A percentile compares a stretch with the other conserved stretches of the same genome.
phyloP scores from a whole-genome alignment of 75 land plant genomes.

The Larix kaempferi region DNA sequence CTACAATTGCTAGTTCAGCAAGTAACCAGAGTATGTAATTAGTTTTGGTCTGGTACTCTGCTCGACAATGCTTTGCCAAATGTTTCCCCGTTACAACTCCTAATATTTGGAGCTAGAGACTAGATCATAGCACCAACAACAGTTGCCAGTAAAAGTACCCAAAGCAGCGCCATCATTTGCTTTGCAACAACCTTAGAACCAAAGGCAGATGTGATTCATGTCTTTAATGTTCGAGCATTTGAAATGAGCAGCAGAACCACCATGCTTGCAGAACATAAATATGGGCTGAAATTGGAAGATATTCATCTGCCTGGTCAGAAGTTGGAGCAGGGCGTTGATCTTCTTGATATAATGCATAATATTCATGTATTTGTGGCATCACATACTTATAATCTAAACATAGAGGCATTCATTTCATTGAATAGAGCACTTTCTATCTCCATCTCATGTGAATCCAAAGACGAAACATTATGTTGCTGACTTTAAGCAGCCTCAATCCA shows the following conservation, averaged over 20 bases:
- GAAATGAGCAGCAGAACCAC: no score
- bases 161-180: no score
- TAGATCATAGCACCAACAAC: constrained; percentile 21
- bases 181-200: no score
- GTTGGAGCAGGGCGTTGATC: constrained; percentile 42
- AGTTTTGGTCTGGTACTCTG: constrained; percentile 31
- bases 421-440: constrained; percentile 28
- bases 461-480: constrained; percentile 27
- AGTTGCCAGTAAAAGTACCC: constrained; percentile 26
- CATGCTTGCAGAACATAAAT: constrained; percentile 53
- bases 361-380: constrained; percentile 39
- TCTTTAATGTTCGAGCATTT: no score
- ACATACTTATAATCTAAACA: no score
- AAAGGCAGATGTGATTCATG: no score
- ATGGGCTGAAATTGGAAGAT: constrained; percentile 39
- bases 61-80: constrained; percentile 43
- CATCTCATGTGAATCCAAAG: constrained; percentile 31
- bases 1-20: constrained; percentile 41
- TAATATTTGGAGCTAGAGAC: constrained; percentile 24
- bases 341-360: constrained; percentile 37
- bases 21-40: constrained; percentile 35
- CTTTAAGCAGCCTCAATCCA: constrained; percentile 40
- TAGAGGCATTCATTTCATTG: no score
- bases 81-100: constrained; percentile 31
- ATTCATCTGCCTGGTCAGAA: constrained; percentile 46